Evolutionary conservation across 148 eudicot species (phyloP).

Genomic region (Selenicereus undatus): DNA sequence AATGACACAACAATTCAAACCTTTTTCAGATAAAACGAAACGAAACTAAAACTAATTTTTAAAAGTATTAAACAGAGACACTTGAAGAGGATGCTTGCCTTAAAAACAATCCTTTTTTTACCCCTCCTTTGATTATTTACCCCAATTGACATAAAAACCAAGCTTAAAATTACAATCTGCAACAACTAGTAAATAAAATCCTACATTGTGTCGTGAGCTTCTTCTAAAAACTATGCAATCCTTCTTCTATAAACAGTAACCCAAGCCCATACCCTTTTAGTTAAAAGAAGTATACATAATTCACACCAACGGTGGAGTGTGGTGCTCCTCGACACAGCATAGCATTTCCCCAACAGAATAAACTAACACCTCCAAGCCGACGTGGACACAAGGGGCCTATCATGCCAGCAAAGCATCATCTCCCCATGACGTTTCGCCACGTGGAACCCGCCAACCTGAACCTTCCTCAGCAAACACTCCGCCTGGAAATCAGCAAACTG

Average conservation of each 20-base stretch:
- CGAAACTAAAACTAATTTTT: not conserved
- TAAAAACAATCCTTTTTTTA: not conserved
- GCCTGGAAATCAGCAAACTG: conserved; percentile 87
- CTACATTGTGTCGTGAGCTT: not conserved
- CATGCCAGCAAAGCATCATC: conserved; percentile 93
- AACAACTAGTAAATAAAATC: not conserved
- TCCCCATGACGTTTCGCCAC: conserved; percentile 80
- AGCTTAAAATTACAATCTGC: not conserved
- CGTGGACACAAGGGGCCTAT: conserved; percentile 68
- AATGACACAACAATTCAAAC: not conserved
- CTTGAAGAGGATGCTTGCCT: not conserved
- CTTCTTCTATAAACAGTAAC: not conserved
- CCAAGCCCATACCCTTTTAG: not conserved
- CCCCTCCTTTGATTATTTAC: not conserved
- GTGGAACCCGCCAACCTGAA: conserved; percentile 76
- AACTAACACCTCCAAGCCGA: conserved; percentile 83
- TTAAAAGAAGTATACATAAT: not conserved
- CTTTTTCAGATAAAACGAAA: no score
- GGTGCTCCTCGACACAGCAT: conserved; percentile 2
- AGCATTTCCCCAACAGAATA: not conserved
- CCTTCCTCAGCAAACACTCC: conserved; percentile 68
- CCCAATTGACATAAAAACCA: not conserved
- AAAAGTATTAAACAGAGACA: not conserved
- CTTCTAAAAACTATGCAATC: not conserved
- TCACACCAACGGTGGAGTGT: not conserved